These are phyloP conservation scores for Aeschynomene evenia DNA, from an alignment of 306 rosid species.

Conservation along the genomic window DNA sequence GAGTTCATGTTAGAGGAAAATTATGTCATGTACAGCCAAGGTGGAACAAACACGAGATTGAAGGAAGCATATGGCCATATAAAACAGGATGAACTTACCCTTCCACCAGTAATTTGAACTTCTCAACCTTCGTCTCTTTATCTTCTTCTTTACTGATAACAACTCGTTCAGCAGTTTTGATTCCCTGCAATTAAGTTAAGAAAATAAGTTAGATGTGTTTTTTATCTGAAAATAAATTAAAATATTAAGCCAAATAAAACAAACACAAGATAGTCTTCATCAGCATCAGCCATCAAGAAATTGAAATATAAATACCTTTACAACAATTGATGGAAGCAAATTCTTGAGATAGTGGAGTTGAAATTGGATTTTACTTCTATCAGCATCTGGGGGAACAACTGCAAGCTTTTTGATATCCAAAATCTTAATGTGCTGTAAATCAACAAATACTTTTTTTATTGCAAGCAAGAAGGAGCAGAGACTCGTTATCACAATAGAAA, in stretches of 20 bases:
- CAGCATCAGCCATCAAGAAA: conserved; percentile 23
- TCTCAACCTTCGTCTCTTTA: conserved; percentile 38
- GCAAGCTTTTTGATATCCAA: conserved; percentile 64
- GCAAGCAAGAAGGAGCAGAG: conserved; percentile 11
- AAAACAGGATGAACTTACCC: conserved; percentile 66
- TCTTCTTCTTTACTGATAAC: conserved; percentile 58
- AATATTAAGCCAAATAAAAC: conserved; percentile 9
- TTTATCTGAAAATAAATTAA: not conserved
- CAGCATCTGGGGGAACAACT: conserved; percentile 56
- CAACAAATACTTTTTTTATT: conserved; percentile 26
- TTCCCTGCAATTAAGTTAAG: conserved; percentile 67
- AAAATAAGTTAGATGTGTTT: conserved; percentile 6
- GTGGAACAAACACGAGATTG: not conserved
- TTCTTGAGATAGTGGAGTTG: conserved; percentile 66
- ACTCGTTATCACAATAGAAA: conserved; percentile 24
- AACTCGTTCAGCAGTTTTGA: conserved; percentile 72
- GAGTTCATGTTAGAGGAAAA: not conserved
- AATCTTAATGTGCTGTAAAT: conserved; percentile 71
- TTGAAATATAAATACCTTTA: conserved; percentile 52
- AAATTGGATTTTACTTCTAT: conserved; percentile 67
- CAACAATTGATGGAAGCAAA: conserved; percentile 69
- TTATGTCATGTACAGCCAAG: not conserved
- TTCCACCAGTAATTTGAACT: conserved; percentile 71
- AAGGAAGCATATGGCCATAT: conserved; percentile 12
- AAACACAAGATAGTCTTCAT: not conserved